These are phyloP conservation scores for Vitis cinerea DNA, from an alignment of 164 flowering plant species.

Conservation along the genomic window DNA sequence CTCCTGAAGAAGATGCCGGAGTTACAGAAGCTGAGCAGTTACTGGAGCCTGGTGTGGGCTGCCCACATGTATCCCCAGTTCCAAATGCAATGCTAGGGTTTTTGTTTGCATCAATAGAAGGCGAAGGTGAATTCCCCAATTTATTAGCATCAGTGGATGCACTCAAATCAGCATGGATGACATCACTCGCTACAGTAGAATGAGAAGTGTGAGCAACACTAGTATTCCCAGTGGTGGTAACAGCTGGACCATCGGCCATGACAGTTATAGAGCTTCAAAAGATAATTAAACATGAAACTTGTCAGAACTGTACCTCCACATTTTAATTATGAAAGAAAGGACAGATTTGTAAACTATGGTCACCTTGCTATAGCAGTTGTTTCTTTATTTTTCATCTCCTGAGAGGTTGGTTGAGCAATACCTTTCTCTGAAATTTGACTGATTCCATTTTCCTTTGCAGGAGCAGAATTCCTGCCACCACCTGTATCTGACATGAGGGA, in stretches of 20 bases:
- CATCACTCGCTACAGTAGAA: constrained; percentile 18
- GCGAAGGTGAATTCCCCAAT: constrained; percentile 16
- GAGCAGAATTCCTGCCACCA: constrained; percentile 43
- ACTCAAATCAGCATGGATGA: constrained; percentile 22
- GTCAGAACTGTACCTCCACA: neutral
- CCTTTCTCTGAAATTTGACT: constrained; percentile 42
- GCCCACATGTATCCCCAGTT: constrained; percentile 18
- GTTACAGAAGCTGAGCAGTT: constrained; percentile 15
- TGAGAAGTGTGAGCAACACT: constrained; percentile 21
- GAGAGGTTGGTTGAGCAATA: constrained; percentile 28
- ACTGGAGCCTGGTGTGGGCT: constrained; percentile 24
- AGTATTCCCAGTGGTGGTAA: constrained; percentile 23
- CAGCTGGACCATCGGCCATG: constrained; percentile 42
- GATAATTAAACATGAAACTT: neutral
- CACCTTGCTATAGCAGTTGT: constrained; percentile 38
- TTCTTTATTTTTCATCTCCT: constrained; percentile 47
- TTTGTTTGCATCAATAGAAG: constrained; percentile 15
- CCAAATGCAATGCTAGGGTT: constrained; percentile 19
- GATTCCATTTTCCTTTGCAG: constrained; percentile 54
- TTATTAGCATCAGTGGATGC: constrained; percentile 13
- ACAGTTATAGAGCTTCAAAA: constrained; percentile 48
- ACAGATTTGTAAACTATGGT: neutral
- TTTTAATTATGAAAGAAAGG: neutral
- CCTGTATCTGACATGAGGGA: constrained; percentile 54
- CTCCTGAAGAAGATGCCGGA: constrained; percentile 45